phyloP scores from a whole-genome alignment of 305 asterid species.

The Plantago lanceolata region DNA sequence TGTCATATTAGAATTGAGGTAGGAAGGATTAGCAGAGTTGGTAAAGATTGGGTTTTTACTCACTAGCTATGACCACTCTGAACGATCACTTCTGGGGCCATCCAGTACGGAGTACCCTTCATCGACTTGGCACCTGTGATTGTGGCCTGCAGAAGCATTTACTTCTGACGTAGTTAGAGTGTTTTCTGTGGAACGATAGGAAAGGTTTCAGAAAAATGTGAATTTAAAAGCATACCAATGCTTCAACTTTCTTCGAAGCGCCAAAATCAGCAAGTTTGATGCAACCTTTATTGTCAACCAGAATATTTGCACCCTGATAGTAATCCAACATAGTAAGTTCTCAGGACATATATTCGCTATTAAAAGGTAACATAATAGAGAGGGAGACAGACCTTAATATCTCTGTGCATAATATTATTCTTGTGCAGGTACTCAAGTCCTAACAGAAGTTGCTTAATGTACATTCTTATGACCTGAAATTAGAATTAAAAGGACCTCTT shows the following conservation, averaged over 20 bases:
- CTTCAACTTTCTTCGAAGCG: slow-evolving; percentile 99
- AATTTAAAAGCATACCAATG: slow-evolving; percentile 51
- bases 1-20: slow-evolving; percentile 5
- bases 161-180: slow-evolving; percentile 25
- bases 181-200: slow-evolving; percentile 19
- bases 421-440: slow-evolving; percentile 92
- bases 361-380: slow-evolving; percentile 9
- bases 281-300: slow-evolving; percentile 92
- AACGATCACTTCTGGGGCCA: slow-evolving; percentile 99
- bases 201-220: background rate
- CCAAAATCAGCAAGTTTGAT: slow-evolving; percentile 99
- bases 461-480: slow-evolving; percentile 86
- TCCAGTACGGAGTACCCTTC: slow-evolving; percentile 99
- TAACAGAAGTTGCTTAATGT: slow-evolving; percentile 76
- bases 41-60: slow-evolving; percentile 32
- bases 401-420: slow-evolving; percentile 94
- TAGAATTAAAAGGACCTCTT: slow-evolving; percentile 22
- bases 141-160: slow-evolving; percentile 65
- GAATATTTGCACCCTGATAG: slow-evolving; percentile 88
- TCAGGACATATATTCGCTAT: slow-evolving; percentile 17
- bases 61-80: slow-evolving; percentile 99
- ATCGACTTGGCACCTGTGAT: slow-evolving; percentile 96
- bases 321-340: slow-evolving; percentile 12
- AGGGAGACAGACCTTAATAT: slow-evolving; percentile 58
- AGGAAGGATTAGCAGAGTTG: background rate